Percentiles rank a stretch among this genome's conserved stretches.
Conservation (phyloP, 257 asterid species). For the Penstemon davidsonii region DNA sequence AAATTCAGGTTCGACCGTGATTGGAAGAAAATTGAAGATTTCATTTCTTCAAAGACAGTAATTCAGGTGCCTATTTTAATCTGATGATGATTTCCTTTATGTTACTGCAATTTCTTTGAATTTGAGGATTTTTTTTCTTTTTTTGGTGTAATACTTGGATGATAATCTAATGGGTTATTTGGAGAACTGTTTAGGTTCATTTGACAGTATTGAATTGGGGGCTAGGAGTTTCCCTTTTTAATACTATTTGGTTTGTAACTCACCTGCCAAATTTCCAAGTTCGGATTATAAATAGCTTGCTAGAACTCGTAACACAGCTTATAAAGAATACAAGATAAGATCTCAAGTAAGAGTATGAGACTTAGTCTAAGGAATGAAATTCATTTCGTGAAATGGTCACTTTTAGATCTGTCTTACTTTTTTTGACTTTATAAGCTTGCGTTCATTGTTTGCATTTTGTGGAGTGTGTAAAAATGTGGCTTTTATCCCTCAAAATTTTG, state of each 20-base stretch:
- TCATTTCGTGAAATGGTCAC: too few species aligned
- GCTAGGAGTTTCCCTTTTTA: not conserved
- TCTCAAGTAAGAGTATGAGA: too few species aligned
- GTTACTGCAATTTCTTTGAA: not conserved
- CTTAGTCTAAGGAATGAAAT: too few species aligned
- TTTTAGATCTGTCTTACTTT: not conserved
- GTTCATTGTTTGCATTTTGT: constrained; percentile 15
- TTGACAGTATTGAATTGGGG: not conserved
- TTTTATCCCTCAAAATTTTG: constrained; percentile 20
- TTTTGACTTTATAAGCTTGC: not conserved
- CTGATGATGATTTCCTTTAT: not conserved
- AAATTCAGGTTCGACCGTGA: constrained; percentile 90
- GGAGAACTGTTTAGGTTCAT: not conserved
- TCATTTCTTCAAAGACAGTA: constrained; percentile 89
- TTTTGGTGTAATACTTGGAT: too few species aligned
- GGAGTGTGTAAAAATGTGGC: not conserved
- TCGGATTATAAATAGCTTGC: too few species aligned
- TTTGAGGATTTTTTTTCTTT: too few species aligned
- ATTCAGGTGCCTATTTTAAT: constrained; percentile 64
- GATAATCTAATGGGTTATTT: not conserved
- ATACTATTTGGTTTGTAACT: not conserved
- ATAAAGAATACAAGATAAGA: too few species aligned
- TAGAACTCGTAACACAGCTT: too few species aligned
- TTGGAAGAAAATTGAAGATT: constrained; percentile 98
- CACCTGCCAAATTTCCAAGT: not conserved